Base-by-base conservation (phyloP, 345 rosid genomes). In the Eucalyptus viminalis region DNA sequence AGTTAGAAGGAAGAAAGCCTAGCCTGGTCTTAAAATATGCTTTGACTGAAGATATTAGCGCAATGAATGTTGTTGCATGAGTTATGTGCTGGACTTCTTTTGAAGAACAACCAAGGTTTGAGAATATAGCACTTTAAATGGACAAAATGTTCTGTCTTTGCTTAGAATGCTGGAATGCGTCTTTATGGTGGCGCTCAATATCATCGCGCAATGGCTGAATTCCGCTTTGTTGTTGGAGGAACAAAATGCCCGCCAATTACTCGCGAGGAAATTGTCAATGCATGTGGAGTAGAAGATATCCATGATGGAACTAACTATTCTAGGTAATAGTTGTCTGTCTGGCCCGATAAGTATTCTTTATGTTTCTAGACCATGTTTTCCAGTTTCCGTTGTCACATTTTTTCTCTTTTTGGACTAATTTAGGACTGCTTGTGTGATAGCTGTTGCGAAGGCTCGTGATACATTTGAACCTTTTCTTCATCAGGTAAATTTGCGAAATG, bases 251-350 rank as follows among this genome's bases (percentile, higher is more conserved):
- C 98, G 49, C 95, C 97, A 91, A 96, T 97, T 88, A 96, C 97
- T 67, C 93, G 99, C 29, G 99, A 96, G 93, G 99, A 97, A 92
- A 96, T 97, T 88, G 99, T 96, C 19, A 97, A 97, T 93, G 99
- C 99, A 62, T 96, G 99, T 92, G 99, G 99, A 80, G 99, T 96
- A 49, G 99, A 97, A 92, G 99, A 96, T 91, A 96, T 97, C 91
- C 99, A 96, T 92, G 99, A 97, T 91, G 99, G 99, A 91, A 96
- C 97, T 88, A 97, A 97, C 92, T 97, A 97, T 92, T 96, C 99
- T 19, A 95, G 99, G 99, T 95, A 89, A 86, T 47, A 50, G 88
- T 29, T 89, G 69, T 81, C 29, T 86, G 88, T 29, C 37, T 86
- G 87, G 72, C 85, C 51, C 25, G 54, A 14, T 49, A 65, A 80